Conservation (phyloP, 192 early-diverging fungal genomes). For the Entomortierella chlamydospora region DNA sequence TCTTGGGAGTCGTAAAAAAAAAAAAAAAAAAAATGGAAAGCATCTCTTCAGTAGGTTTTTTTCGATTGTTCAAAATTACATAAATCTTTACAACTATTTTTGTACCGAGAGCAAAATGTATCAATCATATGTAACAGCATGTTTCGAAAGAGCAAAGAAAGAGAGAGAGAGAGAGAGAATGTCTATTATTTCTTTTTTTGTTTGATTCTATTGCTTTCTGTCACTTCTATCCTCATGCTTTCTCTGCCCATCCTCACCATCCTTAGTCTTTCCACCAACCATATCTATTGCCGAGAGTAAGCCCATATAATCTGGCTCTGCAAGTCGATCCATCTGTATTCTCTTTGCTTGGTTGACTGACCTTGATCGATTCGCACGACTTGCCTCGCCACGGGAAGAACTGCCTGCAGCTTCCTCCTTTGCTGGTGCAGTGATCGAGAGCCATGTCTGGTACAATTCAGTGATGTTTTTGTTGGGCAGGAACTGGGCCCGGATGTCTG, state of each 20-base stretch:
- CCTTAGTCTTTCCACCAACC: constrained; percentile 4
- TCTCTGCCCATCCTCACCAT: no score
- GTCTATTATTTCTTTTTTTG: no score
- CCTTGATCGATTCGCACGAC: background rate
- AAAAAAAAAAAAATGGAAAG: background rate
- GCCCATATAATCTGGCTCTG: constrained; percentile 28
- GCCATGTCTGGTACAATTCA: constrained; percentile 34
- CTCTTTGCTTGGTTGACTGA: background rate
- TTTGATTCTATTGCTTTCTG: background rate
- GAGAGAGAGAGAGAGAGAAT: no score
- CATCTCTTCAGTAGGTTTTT: no score
- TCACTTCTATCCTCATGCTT: background rate
- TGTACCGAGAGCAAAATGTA: no score
- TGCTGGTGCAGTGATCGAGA: constrained; percentile 9
- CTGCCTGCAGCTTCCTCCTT: background rate
- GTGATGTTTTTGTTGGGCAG: constrained; percentile 29
- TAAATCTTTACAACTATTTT: no score
- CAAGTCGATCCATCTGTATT: constrained; percentile 15
- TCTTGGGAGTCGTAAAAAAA: constrained; percentile 77
- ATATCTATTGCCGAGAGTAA: constrained; percentile 23
- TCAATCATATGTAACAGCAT: no score
- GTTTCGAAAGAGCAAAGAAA: no score
- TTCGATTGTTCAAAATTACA: no score
- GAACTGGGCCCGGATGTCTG: constrained; percentile 44
- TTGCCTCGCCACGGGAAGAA: background rate